Conservation (phyloP, 345 rosid species). For the Brassica juncea region DNA sequence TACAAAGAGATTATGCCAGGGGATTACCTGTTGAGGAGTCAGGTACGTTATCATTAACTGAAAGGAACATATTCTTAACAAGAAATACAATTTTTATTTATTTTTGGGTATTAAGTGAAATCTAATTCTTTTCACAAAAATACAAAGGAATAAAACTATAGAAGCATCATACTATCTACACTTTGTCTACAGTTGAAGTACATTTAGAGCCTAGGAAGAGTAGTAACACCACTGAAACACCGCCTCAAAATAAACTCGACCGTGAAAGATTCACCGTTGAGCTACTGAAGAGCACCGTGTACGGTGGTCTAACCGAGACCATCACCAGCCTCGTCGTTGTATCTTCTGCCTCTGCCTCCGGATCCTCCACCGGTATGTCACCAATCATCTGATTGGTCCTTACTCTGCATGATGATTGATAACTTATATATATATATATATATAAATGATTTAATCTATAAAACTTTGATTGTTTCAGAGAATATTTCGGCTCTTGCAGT, state of each 20-base stretch:
- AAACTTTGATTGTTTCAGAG: slow-evolving; percentile 51
- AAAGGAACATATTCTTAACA: neutral
- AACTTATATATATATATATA: neutral
- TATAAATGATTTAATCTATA: neutral
- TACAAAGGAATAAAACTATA: neutral
- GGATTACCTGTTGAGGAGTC: slow-evolving; percentile 15
- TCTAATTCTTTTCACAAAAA: neutral
- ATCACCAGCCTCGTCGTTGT: slow-evolving; percentile 80
- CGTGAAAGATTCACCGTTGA: slow-evolving; percentile 45
- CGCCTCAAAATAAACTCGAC: slow-evolving; percentile 6
- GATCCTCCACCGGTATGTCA: slow-evolving; percentile 67
- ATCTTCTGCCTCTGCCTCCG: slow-evolving; percentile 84
- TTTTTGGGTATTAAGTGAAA: neutral
- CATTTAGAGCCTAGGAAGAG: neutral
- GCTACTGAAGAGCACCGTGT: slow-evolving; percentile 72
- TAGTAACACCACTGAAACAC: neutral
- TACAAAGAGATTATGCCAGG: slow-evolving; percentile 15
- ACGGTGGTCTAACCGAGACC: slow-evolving; percentile 81
- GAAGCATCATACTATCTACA: neutral
- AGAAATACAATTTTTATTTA: neutral
- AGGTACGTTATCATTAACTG: slow-evolving; percentile 18
- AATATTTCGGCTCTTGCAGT: slow-evolving; percentile 69
- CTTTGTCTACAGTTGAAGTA: slow-evolving; percentile 3
- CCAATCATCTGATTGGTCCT: neutral
- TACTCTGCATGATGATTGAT: neutral